These are phyloP conservation scores for Cordyceps tenuipes DNA, from an alignment of 2,329 filamentous ascomycete species.

Conservation along the genomic window DNA sequence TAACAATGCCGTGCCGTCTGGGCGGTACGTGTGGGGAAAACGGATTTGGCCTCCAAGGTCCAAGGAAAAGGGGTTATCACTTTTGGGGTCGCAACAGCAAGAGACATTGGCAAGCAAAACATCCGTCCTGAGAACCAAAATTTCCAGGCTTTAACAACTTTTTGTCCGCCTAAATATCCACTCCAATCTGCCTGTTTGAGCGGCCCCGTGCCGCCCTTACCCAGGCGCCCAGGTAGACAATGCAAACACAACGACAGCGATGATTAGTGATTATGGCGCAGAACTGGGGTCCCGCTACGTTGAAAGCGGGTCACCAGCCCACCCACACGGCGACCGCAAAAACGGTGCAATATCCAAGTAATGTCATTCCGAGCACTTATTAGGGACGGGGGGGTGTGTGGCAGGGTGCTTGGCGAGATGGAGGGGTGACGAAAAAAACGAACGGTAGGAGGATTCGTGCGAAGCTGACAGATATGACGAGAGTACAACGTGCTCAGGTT, in stretches of 20 bases:
- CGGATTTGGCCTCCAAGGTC: background rate
- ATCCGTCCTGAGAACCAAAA: too few species aligned
- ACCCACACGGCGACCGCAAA: background rate
- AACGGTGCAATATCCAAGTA: background rate
- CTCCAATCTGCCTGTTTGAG: background rate
- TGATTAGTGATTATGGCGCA: slow-evolving; percentile 9
- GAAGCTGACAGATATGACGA: too few species aligned
- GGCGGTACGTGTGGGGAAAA: background rate
- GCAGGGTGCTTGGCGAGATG: background rate
- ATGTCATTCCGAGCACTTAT: background rate
- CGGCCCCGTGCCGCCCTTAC: background rate
- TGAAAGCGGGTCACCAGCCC: background rate
- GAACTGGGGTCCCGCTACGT: background rate
- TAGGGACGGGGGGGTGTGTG: background rate
- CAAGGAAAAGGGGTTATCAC: too few species aligned
- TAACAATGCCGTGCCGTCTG: slow-evolving; percentile 1
- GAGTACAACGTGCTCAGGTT: too few species aligned
- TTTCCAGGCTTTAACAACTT: too few species aligned
- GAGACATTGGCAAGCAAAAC: background rate
- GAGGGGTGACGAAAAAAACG: too few species aligned
- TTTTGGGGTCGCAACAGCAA: background rate
- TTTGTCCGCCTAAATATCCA: too few species aligned
- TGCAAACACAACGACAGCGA: background rate
- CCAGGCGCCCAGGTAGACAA: background rate
- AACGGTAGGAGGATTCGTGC: too few species aligned